These are phyloP conservation scores for Arabis hirsuta DNA, from an alignment of 345 rosid genomes.

Conservation along the genomic window DNA sequence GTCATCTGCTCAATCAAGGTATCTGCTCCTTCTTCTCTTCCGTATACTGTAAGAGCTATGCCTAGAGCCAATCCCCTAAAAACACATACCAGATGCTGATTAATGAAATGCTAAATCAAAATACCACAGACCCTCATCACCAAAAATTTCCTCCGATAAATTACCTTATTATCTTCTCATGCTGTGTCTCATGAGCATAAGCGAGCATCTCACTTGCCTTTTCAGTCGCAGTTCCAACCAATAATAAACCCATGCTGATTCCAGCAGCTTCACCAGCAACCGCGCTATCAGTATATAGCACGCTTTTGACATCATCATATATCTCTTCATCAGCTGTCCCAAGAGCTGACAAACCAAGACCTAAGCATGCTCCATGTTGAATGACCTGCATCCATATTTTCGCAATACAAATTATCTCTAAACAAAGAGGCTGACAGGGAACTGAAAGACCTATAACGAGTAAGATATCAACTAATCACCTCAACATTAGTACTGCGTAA, in stretches of 20 bases:
- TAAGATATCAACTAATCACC: conserved; percentile 50
- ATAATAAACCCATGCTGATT: conserved; percentile 93
- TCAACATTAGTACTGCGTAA: conserved; percentile 86
- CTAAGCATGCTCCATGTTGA: conserved; percentile 99
- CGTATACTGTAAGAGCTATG: conserved; percentile 96
- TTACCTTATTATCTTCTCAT: conserved; percentile 97
- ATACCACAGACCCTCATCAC: conserved; percentile 14
- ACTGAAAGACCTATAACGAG: conserved; percentile 4
- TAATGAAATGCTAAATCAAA: conserved; percentile 8
- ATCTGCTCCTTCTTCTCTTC: conserved; percentile 99
- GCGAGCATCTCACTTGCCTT: conserved; percentile 98
- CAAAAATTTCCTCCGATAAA: conserved; percentile 2
- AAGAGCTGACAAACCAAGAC: conserved; percentile 97
- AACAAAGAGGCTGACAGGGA: conserved; percentile 28
- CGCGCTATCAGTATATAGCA: conserved; percentile 89
- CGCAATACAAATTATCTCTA: neutral
- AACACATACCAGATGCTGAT: conserved; percentile 19
- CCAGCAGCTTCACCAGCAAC: conserved; percentile 99
- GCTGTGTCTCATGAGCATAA: conserved; percentile 98
- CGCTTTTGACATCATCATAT: conserved; percentile 88
- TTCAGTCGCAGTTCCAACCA: conserved; percentile 99
- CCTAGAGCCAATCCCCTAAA: conserved; percentile 93
- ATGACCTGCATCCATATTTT: conserved; percentile 66
- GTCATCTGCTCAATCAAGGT: conserved; percentile 99
- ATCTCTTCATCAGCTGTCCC: conserved; percentile 99